These are phyloP conservation scores for Cicer chorassanicum DNA, from an alignment of 306 rosid genomes.

Conservation along the genomic window DNA sequence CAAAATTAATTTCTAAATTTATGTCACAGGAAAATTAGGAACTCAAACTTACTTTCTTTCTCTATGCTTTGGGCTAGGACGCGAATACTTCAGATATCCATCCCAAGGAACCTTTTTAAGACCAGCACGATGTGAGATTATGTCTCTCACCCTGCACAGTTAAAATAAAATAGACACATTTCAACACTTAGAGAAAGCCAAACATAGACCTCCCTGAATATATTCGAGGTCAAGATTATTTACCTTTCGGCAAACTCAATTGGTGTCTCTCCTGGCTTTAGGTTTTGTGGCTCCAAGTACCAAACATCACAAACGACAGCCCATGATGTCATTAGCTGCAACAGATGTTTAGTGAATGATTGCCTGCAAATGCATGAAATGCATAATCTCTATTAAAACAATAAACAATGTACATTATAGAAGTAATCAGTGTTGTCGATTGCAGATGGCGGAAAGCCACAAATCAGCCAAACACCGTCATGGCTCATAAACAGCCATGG, in stretches of 20 bases:
- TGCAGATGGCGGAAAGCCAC: not conserved
- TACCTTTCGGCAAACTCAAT: constrained; percentile 99
- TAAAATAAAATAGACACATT: constrained; percentile 2
- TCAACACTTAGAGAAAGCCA: constrained; percentile 23
- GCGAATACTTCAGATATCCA: constrained; percentile 93
- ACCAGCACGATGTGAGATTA: constrained; percentile 88
- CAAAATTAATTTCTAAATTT: not conserved
- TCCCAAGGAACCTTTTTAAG: constrained; percentile 98
- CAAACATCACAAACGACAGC: constrained; percentile 99
- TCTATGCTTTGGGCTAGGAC: constrained; percentile 90
- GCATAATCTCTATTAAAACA: constrained; percentile 1
- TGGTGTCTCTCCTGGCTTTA: constrained; percentile 89
- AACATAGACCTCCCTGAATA: not conserved
- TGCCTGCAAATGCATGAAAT: constrained; percentile 68
- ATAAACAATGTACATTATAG: not conserved
- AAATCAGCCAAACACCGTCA: not conserved
- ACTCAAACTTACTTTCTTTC: constrained; percentile 70
- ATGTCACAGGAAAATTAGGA: not conserved
- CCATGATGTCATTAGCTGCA: constrained; percentile 99
- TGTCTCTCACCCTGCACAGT: constrained; percentile 79
- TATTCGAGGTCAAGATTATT: constrained; percentile 25
- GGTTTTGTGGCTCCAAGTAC: constrained; percentile 92
- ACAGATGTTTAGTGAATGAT: constrained; percentile 89
- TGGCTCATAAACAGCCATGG: not conserved
- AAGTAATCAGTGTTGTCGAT: not conserved